Evolutionary conservation across 2,329 filamentous ascomycete species (phyloP).

Genomic region (Fusarium sp.): DNA sequence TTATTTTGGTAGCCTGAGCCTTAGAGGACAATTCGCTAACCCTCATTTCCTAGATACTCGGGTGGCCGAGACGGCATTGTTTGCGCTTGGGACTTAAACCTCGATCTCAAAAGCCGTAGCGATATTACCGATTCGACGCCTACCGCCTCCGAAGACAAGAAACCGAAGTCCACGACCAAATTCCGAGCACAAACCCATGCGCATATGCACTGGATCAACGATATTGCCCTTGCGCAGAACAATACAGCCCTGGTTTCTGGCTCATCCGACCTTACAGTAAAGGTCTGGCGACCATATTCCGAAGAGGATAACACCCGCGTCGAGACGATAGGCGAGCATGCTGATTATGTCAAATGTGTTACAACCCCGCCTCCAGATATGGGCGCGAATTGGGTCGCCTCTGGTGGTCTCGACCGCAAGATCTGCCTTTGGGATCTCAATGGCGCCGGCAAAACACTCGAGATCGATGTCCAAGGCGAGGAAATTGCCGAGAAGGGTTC

Average conservation of each 20-base stretch:
- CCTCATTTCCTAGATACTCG: slow-evolving; percentile 75
- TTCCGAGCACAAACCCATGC: slow-evolving; percentile 74
- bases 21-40: slow-evolving; percentile 16
- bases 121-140: slow-evolving; percentile 46
- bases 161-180: slow-evolving; percentile 61
- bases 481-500: slow-evolving; percentile 91
- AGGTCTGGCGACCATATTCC: slow-evolving; percentile 85
- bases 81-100: slow-evolving; percentile 92
- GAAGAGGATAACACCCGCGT: slow-evolving; percentile 62
- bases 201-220: slow-evolving; percentile 97
- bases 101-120: slow-evolving; percentile 64
- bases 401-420: slow-evolving; percentile 91
- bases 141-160: slow-evolving; percentile 43
- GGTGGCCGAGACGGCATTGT: slow-evolving; percentile 95
- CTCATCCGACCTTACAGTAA: slow-evolving; percentile 93
- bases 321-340: slow-evolving; percentile 88
- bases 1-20: background rate
- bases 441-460: slow-evolving; percentile 84
- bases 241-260: slow-evolving; percentile 86
- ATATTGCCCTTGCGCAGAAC: slow-evolving; percentile 82
- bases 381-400: slow-evolving; percentile 86
- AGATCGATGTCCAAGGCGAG: slow-evolving; percentile 86
- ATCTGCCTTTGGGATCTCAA: slow-evolving; percentile 94
- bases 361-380: slow-evolving; percentile 74
- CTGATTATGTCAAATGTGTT: slow-evolving; percentile 95